Evolutionary conservation across 352 stramenopile species (phyloP), one percentile per base, ranked within the genome.

Genomic region (Phytopythium mirpurense): DNA sequence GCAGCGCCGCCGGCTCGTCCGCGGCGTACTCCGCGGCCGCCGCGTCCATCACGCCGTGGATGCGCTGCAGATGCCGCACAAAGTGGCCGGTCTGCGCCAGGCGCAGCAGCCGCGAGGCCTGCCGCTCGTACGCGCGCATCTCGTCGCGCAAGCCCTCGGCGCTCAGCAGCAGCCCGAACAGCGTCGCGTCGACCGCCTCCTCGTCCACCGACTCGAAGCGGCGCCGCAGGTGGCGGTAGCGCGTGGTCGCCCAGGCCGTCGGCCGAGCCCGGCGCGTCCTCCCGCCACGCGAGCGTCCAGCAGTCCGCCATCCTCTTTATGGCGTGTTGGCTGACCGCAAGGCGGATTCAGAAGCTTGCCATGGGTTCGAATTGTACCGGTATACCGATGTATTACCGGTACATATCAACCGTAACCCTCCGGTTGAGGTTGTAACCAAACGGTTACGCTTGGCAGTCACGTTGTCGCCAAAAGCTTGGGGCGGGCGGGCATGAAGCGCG

Each of bases 401-500:
- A n/a, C n/a, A n/a, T n/a, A n/a, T n/a, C n/a, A n/a, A n/a, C n/a
- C n/a, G 29, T 32, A 29, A 45, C 19, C 16, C 14, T 8, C 40
- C 15, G 11, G 5, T 3, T 21, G 12, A 45, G n/a, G n/a, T n/a
- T n/a, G n/a, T n/a, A n/a, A n/a, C n/a, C n/a, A n/a, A n/a, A n/a
- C n/a, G n/a, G n/a, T n/a, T n/a, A n/a, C n/a, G n/a, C n/a, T n/a
- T n/a, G n/a, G n/a, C n/a, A n/a, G n/a, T n/a, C n/a, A n/a, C n/a
- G n/a, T n/a, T n/a, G n/a, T n/a, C n/a, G n/a, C n/a, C n/a, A n/a
- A n/a, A n/a, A n/a, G n/a, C n/a, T n/a, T n/a, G n/a, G n/a, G n/a
- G n/a, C n/a, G n/a, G 40, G n/a, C 40, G 40, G 16, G 18, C 16
- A 45, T 45, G 40, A 45, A 45, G 21, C 40, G 40, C 40, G 21